Evolutionary conservation across 352 stramenopile species (phyloP).

Genomic region (Phytophthora citricola): DNA sequence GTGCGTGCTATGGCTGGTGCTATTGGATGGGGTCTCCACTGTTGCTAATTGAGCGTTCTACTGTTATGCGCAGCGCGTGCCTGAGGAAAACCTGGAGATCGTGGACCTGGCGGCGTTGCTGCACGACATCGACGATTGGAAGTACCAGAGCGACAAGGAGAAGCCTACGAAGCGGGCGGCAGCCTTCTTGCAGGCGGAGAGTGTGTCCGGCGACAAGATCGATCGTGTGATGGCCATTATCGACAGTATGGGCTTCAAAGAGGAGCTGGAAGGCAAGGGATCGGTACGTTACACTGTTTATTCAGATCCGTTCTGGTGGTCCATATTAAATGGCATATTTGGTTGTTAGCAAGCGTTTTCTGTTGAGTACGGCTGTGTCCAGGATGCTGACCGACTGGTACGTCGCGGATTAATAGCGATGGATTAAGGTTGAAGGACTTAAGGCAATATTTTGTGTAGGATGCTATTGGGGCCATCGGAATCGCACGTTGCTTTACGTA

Average conservation of each 20-base stretch:
- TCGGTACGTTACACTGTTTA: conserved; percentile 18
- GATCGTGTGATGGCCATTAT: conserved; percentile 84
- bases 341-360: conserved; percentile 40
- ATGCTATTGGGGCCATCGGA: conserved; percentile 91
- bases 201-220: conserved; percentile 56
- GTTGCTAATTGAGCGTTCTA: background rate
- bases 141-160: conserved; percentile 70
- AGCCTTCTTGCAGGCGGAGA: conserved; percentile 62
- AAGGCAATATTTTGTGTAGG: conserved; percentile 36
- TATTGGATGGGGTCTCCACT: background rate
- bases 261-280: conserved; percentile 59
- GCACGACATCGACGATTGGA: conserved; percentile 93
- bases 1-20: conserved; percentile 28
- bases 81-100: conserved; percentile 66
- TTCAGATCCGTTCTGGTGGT: background rate
- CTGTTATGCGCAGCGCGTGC: conserved; percentile 48
- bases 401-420: background rate
- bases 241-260: conserved; percentile 87
- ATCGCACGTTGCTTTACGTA: conserved; percentile 93
- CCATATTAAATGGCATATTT: background rate
- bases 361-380: conserved; percentile 86
- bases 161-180: conserved; percentile 65
- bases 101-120: conserved; percentile 87
- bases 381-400: conserved; percentile 90
- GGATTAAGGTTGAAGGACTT: background rate